Evolutionary conservation across 148 eudicot genomes (phyloP), one percentile per base, ranked within the genome.

Genomic region (Beta vulgaris): DNA sequence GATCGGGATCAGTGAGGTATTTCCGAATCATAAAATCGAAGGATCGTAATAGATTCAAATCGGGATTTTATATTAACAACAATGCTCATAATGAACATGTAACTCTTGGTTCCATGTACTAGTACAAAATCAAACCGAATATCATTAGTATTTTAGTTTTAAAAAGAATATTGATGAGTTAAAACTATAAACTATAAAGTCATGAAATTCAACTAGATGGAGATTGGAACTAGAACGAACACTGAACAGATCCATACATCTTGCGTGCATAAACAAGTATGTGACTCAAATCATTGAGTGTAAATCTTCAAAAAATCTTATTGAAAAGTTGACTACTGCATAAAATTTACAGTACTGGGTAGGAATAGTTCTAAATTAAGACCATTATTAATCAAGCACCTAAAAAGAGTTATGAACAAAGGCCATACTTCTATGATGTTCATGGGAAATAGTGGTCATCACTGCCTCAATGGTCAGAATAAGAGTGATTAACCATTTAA

Each of bases 401-500:
- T 71, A 72, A 71, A 62, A n/a, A 40, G 57, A 29, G n/a, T 14
- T 35, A 10, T 11, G 65, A 65, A 67, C 23, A 29, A 46, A 25
- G 36, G 8, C n/a, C n/a, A n/a, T n/a, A n/a, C n/a, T n/a, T n/a
- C 32, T 74, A 49, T 65, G 13, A 72, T 7, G 37, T 18, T 26
- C 58, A 69, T 76, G 32, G 68, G 55, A 28, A 76, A 68, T 31
- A 54, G 55, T 29, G 37, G 73, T 42, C 68, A 70, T n/a, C n/a
- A n/a, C n/a, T n/a, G n/a, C n/a, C n/a, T n/a, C n/a, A n/a, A n/a
- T n/a, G 37, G 73, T 42, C 68, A 70, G 69, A 48, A 70, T n/a
- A 77, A 60, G 21, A 28, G 44, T 28, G 69, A 69, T 48, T 18
- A 4, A 2, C 3, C 53, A 48, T 77, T 71, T 67, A 72, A 28